Percentiles rank a stretch among this genome's conserved stretches.
Conservation (phyloP, 768 basidiomycete genomes). For the Leccinellum luteum region DNA sequence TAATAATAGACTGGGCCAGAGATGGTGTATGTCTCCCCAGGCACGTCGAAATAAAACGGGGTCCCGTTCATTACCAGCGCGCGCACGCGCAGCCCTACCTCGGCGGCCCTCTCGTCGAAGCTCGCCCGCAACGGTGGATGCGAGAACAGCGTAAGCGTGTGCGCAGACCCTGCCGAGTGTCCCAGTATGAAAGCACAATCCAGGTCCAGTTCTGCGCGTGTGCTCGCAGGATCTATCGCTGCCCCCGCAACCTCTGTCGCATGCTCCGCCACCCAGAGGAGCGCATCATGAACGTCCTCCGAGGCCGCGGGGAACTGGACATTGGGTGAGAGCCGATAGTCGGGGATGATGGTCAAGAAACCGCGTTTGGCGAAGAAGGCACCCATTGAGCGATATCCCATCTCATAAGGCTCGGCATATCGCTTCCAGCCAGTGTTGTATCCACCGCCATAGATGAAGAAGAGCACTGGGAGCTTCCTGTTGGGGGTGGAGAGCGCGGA, state of each 20-base stretch:
- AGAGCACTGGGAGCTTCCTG: conserved; percentile 46
- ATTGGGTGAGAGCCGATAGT: conserved; percentile 63
- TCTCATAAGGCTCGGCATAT: conserved; percentile 44
- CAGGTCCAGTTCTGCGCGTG: conserved; percentile 34
- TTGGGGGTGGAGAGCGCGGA: conserved; percentile 21
- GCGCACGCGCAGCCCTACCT: conserved; percentile 30
- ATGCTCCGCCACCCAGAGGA: conserved; percentile 52
- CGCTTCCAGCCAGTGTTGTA: conserved; percentile 52
- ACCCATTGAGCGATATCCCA: conserved; percentile 54
- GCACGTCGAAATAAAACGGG: conserved; percentile 38
- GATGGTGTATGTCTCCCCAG: conserved; percentile 25
- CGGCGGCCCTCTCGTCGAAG: conserved; percentile 30
- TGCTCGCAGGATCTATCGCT: conserved; percentile 1
- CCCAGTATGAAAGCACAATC: conserved; percentile 48
- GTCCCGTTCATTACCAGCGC: conserved; percentile 48
- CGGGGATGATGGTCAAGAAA: conserved; percentile 60
- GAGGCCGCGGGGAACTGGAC: conserved; percentile 52
- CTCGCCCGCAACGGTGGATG: conserved; percentile 28
- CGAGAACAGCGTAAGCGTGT: conserved; percentile 45
- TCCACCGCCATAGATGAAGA: conserved; percentile 69
- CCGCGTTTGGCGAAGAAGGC: conserved; percentile 60
- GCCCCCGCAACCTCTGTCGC: conserved; percentile 13
- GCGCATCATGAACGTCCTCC: conserved; percentile 59
- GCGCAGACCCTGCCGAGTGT: conserved; percentile 61
- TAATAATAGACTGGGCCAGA: conserved; percentile 23